phyloP scores from a whole-genome alignment of 2,329 filamentous ascomycete species.

The Scedosporium aurantiacum region DNA sequence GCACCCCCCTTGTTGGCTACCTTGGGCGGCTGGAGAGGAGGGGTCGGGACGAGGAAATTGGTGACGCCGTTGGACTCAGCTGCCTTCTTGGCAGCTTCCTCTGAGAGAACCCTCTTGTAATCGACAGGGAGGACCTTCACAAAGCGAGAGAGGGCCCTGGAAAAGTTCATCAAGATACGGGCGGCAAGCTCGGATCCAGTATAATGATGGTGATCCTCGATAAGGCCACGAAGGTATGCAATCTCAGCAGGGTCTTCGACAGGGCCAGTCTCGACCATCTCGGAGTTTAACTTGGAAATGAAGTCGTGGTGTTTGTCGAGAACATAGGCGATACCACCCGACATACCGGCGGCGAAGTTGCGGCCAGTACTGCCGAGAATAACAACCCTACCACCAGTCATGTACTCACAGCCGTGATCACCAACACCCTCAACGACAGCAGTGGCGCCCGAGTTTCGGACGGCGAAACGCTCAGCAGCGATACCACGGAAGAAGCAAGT shows the following conservation, averaged over 20 bases:
- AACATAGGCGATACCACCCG: conserved; percentile 90
- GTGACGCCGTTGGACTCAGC: conserved; percentile 66
- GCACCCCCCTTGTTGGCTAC: conserved; percentile 58
- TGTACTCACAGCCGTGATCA: conserved; percentile 97
- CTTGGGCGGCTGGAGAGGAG: conserved; percentile 40
- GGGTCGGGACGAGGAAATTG: not conserved
- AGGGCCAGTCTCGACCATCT: conserved; percentile 87
- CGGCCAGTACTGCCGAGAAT: conserved; percentile 82
- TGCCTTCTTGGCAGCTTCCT: conserved; percentile 68
- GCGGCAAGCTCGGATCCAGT: conserved; percentile 92
- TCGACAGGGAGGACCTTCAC: conserved; percentile 89
- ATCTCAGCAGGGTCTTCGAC: conserved; percentile 82
- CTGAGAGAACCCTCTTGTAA: conserved; percentile 85
- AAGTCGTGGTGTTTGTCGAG: conserved; percentile 86
- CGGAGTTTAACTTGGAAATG: conserved; percentile 84
- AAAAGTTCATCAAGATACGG: conserved; percentile 91
- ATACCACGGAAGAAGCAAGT: conserved; percentile 95
- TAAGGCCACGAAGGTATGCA: conserved; percentile 77
- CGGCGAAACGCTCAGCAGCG: conserved; percentile 90
- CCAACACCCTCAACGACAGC: conserved; percentile 95
- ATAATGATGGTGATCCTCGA: conserved; percentile 97
- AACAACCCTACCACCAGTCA: conserved; percentile 89
- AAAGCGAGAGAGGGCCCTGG: conserved; percentile 77
- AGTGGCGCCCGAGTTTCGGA: conserved; percentile 89
- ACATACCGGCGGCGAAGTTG: conserved; percentile 98